A percentile compares a stretch with the other conserved stretches of the same genome.
Evolutionary conservation across 768 basidiomycete species (phyloP).

Genomic region (Rhodotorula diobovata): DNA sequence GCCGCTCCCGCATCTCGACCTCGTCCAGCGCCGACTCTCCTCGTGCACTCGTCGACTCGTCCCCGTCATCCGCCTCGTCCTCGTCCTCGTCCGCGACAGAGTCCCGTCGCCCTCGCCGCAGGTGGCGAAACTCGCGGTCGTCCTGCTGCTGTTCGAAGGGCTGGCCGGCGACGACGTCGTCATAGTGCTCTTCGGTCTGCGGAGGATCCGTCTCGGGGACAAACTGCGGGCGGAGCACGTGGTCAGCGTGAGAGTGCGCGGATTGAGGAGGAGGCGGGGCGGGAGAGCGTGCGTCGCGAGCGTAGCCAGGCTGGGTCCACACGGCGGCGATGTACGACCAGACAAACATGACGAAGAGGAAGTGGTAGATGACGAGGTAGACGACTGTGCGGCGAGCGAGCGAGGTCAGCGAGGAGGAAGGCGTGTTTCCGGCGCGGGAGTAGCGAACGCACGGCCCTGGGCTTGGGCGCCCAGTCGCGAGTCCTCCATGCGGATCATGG

Average conservation of each 20-base stretch:
- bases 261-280: neutral
- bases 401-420: too few relatives aligned
- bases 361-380: conserved; percentile 35
- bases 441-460: conserved; percentile 23
- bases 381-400: conserved; percentile 4
- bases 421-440: neutral
- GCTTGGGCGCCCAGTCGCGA: conserved; percentile 13
- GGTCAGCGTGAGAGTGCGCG: neutral
- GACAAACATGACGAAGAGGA: conserved; percentile 33
- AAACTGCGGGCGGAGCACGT: neutral
- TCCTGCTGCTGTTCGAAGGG: conserved; percentile 20
- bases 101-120: neutral
- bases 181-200: conserved; percentile 22
- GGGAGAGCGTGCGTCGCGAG: conserved; percentile 12
- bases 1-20: neutral
- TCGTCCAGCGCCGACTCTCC: neutral
- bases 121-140: neutral
- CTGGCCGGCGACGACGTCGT: conserved; percentile 24
- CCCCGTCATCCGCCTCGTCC: neutral
- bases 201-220: conserved; percentile 32
- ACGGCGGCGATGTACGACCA: conserved; percentile 30
- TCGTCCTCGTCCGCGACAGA: neutral
- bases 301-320: conserved; percentile 31
- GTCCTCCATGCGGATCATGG: conserved; percentile 26
- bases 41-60: neutral